phyloP scores from a whole-genome alignment of 768 basidiomycete genomes.

The Gelatoporia subvermispora region DNA sequence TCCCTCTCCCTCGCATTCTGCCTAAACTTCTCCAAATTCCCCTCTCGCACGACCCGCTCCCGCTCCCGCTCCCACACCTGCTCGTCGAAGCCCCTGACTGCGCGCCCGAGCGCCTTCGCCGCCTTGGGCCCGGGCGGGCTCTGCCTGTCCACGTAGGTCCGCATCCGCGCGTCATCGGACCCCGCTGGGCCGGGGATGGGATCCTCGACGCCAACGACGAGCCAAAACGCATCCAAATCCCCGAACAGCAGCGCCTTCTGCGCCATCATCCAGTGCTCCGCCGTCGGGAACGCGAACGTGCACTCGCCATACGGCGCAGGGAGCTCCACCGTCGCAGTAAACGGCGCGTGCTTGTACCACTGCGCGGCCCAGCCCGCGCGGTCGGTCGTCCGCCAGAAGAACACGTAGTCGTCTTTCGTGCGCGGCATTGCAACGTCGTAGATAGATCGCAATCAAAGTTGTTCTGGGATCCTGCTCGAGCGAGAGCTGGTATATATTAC shows the following conservation, averaged over 20 bases:
- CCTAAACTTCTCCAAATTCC: constrained; percentile 50
- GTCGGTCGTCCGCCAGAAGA: constrained; percentile 22
- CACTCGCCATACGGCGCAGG: constrained; percentile 1
- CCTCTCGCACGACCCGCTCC: constrained; percentile 47
- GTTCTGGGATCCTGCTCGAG: no score
- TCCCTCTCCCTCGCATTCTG: constrained; percentile 39
- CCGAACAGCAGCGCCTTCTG: constrained; percentile 54
- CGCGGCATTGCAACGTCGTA: constrained; percentile 1
- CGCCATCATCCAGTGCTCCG: constrained; percentile 70
- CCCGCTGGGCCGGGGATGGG: constrained; percentile 10
- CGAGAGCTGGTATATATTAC: no score
- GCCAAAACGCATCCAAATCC: constrained; percentile 37
- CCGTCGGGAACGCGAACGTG: constrained; percentile 36
- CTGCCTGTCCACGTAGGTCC: not conserved
- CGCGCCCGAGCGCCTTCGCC: constrained; percentile 52
- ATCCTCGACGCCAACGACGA: constrained; percentile 33
- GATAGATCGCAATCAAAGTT: no score
- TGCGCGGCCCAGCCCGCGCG: constrained; percentile 23
- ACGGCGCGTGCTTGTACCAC: constrained; percentile 39
- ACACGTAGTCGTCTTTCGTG: constrained; percentile 13
- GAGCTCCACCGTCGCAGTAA: constrained; percentile 28
- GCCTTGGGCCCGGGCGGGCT: constrained; percentile 27
- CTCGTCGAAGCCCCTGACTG: constrained; percentile 45
- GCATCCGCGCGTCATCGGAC: not conserved
- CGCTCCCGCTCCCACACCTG: constrained; percentile 41